Evolutionary conservation across 2,329 filamentous ascomycete genomes (phyloP), one percentile per base, ranked within the genome.

Genomic region (Ramichloridium luteum): DNA sequence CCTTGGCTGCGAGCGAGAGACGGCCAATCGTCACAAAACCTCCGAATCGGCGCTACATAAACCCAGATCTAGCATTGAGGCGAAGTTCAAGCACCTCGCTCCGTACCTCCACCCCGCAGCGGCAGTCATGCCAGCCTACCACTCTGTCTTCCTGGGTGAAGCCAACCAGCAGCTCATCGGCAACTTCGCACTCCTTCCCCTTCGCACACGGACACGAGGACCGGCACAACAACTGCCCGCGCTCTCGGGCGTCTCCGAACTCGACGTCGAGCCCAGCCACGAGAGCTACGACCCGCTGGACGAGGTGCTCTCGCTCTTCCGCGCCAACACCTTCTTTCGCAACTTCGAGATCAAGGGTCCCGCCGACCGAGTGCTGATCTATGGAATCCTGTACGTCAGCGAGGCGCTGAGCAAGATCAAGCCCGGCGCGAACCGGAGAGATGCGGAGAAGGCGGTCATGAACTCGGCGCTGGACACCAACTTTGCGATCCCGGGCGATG

Each of bases 281-380:
- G 84, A 93, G 59, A 86, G 80, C 52, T 96, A 96, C 68, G 90
- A 98, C 65, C 82, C 90, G 40, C 72, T 96, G 34, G 90, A 98
- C 62, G 90, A 98, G 67, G 77, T 92, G 31, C 72, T 98, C 34
- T 72, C 78, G 9, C 73, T 96, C 30, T 98, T 96, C 71, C 83
- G 90, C 44, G 88, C 90, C 50, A 96, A 98, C 67, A 94, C 88
- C 38, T 88, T 98, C 62, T 98, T 96, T 71, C 81, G 90, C 52
- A 98, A 96, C 70, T 98, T 98, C 52, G 90, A 96, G 68, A 93
- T 96, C 65, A 88, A 93, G 62, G 90, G 90, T 10, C 81, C 84
- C 15, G 88, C 90, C 36, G 90, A 98, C 62, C 74, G 90, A 25
- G 75, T 96, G 52, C 70, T 98, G 46, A 86, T 96, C 53, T 98